Evolutionary conservation across 139 green algal genomes (phyloP), one percentile per base, ranked within the genome.

Genomic region (Pleodorina starrii): DNA sequence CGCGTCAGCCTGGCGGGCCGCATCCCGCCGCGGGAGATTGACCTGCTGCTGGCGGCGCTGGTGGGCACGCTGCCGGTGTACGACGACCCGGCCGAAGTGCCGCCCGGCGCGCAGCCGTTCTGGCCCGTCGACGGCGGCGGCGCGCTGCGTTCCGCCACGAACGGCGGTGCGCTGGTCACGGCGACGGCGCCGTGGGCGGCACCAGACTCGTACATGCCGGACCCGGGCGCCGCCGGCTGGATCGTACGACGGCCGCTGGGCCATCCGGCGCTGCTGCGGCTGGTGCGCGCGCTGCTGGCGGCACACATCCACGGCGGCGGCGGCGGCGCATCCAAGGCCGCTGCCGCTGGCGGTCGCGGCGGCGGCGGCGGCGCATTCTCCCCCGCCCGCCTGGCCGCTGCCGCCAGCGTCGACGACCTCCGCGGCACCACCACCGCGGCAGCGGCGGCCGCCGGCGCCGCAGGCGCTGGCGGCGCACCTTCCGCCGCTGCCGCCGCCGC

Each of bases 1-100:
- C 75, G 75, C 3, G 66, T 92, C 66, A 78, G 73, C 43, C 76
- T 92, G 59, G 73, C 80, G 10, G 89, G 89, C 21, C 83, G 87
- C 48, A 87, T 92, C 21, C 44, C 84, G 42, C 83, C 89, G 9
- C 60, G 63, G 0, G 89, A 92, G 51, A 90, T 92, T 0, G 50
- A 90, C 42, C 36, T 71, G 66, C 89, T 92, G 16, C 42, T 92
- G 0, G 75, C 76, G 38, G 76, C 77, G 27, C 50, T 89, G 29
- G 25, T 82, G 36, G 84, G 84, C 25, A 21, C 35, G 46, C 66
- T 80, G 46, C 66, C 82, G 32, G 54, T 48, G 21, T 43, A 79
- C 82, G 82, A 88, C 60, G 46, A 59, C 19, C 36, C 14, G 16
- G 60, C 40, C 1, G 81, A 87, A 23, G 46, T 44, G 1, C 42